Evolutionary conservation across 805 yeast species (phyloP).

Genomic region (Ogataea wickerhamii): DNA sequence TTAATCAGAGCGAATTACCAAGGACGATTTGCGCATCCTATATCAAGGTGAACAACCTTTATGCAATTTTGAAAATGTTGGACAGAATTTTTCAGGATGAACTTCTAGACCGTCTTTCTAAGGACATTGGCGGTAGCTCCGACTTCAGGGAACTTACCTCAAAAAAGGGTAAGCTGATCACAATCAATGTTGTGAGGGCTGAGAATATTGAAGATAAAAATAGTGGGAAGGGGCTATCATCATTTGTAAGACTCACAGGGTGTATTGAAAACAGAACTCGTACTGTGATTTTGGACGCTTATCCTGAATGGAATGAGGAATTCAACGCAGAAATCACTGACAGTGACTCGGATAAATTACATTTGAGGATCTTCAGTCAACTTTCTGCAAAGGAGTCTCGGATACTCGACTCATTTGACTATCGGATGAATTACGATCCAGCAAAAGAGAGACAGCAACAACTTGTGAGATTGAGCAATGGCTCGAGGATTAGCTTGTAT

Average conservation of each 20-base stretch:
- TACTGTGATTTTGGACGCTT: conserved; percentile 11
- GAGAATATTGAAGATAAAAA: conserved; percentile 16
- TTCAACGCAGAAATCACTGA: conserved; percentile 16
- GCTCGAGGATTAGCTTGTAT: conserved; percentile 8
- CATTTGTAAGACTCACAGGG: conserved; percentile 18
- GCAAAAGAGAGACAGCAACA: conserved; percentile 16
- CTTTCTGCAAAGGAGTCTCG: conserved; percentile 6
- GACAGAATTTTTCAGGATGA: conserved; percentile 19
- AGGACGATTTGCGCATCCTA: conserved; percentile 8
- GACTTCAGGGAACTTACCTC: not conserved
- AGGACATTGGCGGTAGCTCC: conserved; percentile 1
- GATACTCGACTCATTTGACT: conserved; percentile 10
- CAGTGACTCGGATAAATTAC: conserved; percentile 7
- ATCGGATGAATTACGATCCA: conserved; percentile 11
- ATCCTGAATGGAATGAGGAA: conserved; percentile 21
- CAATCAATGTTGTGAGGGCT: conserved; percentile 13
- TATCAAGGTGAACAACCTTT: conserved; percentile 19
- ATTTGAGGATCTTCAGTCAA: conserved; percentile 14
- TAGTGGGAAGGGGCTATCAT: conserved; percentile 6
- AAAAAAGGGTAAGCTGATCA: conserved; percentile 10
- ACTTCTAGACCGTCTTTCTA: conserved; percentile 13
- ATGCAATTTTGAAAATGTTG: conserved; percentile 11
- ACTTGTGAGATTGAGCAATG: conserved; percentile 5
- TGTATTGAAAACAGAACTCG: conserved; percentile 18
- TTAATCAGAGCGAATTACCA: conserved; percentile 1